phyloP scores from a whole-genome alignment of 148 eudicot genomes.

The Persicaria tinctoria region DNA sequence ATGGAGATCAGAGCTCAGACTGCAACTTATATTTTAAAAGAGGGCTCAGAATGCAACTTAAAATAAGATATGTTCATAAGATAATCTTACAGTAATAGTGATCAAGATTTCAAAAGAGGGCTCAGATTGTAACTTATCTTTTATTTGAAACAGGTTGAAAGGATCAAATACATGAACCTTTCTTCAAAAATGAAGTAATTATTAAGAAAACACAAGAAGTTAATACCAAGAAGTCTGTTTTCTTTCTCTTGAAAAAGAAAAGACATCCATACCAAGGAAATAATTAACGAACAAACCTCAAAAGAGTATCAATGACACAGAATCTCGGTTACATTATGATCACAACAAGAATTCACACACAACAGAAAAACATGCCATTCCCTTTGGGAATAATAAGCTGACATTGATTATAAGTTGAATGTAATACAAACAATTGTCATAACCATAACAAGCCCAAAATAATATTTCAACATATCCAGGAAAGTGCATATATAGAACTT shows the following conservation, averaged over 20 bases:
- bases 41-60: no score
- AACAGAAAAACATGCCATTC: not conserved
- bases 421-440: not conserved
- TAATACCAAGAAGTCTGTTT: not conserved
- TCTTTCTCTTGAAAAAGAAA: not conserved
- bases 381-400: not conserved
- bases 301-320: no score
- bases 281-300: no score
- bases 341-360: not conserved
- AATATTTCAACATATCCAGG: not conserved
- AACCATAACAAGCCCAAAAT: not conserved
- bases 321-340: not conserved
- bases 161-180: not conserved
- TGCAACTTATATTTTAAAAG: no score
- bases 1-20: not conserved
- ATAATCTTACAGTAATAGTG: not conserved
- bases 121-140: not conserved
- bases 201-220: not conserved
- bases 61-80: no score
- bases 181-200: not conserved
- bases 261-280: no score
- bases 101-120: not conserved
- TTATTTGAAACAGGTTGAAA: not conserved
- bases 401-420: not conserved
- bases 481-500: not conserved